Conservation (phyloP, 805 yeast genomes). For the Suhomyces pyralidae region DNA sequence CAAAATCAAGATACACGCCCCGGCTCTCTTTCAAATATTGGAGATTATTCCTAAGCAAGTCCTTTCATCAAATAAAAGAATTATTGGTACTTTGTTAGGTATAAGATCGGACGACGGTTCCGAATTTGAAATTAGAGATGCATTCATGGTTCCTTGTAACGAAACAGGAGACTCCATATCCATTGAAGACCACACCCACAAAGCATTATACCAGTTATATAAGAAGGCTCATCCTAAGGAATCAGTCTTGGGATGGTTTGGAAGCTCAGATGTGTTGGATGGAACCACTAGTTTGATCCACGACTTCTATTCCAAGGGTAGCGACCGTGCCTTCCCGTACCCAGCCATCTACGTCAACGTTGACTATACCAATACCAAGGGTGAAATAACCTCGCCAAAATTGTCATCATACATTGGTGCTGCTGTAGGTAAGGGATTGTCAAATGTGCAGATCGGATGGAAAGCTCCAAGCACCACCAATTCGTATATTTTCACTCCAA, state of each 20-base stretch:
- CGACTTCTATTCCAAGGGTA: constrained; percentile 70
- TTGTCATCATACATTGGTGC: constrained; percentile 74
- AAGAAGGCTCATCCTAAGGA: constrained; percentile 78
- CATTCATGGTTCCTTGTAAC: constrained; percentile 75
- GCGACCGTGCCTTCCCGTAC: constrained; percentile 66
- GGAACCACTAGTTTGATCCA: constrained; percentile 74
- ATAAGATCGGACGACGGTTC: constrained; percentile 79
- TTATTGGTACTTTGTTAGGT: constrained; percentile 82
- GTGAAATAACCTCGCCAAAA: constrained; percentile 51
- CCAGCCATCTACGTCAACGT: constrained; percentile 80
- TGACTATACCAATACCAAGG: constrained; percentile 48
- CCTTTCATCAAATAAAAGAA: constrained; percentile 46
- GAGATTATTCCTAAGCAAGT: constrained; percentile 62
- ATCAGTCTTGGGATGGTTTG: constrained; percentile 83
- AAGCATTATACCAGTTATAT: constrained; percentile 64
- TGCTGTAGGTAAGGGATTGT: constrained; percentile 57
- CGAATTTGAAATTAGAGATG: constrained; percentile 67
- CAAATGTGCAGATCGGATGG: constrained; percentile 40
- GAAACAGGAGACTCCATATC: constrained; percentile 74
- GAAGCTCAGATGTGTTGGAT: constrained; percentile 59
- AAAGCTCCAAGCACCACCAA: constrained; percentile 29
- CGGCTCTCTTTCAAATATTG: constrained; percentile 72
- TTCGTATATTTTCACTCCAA: constrained; percentile 69
- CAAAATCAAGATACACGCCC: constrained; percentile 56
- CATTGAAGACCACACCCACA: constrained; percentile 74